Evolutionary conservation across 2,329 filamentous ascomycete species (phyloP).

Genomic region (Hysterium pulicare): DNA sequence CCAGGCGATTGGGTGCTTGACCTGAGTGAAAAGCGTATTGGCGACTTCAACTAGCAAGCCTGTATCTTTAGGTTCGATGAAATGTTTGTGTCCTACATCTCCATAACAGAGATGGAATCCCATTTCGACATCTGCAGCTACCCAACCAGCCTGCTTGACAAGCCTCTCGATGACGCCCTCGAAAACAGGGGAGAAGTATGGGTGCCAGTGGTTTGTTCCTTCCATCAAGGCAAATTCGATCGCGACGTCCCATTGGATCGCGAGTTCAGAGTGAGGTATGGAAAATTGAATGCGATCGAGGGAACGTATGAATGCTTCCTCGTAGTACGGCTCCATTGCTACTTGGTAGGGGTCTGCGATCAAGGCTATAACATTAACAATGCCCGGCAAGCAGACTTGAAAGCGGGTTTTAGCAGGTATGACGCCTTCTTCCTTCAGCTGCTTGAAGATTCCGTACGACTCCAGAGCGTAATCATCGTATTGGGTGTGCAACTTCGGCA

Average conservation of each 20-base stretch:
- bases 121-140: constrained; percentile 39
- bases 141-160: constrained; percentile 23
- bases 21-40: constrained; percentile 25
- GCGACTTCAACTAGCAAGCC: constrained; percentile 37
- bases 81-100: constrained; percentile 44
- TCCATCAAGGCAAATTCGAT: constrained; percentile 32
- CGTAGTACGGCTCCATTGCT: constrained; percentile 28
- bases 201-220: constrained; percentile 14
- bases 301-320: constrained; percentile 24
- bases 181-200: constrained; percentile 34
- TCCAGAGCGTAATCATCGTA: constrained; percentile 30
- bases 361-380: constrained; percentile 7
- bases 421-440: constrained; percentile 25
- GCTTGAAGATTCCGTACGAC: constrained; percentile 29
- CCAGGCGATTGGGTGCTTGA: constrained; percentile 35
- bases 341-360: constrained; percentile 22
- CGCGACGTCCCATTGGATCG: constrained; percentile 34
- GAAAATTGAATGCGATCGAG: constrained; percentile 23
- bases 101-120: constrained; percentile 51
- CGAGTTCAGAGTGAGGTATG: constrained; percentile 30
- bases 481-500: constrained; percentile 22
- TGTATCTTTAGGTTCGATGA: constrained; percentile 41
- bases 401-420: constrained; percentile 23
- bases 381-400: constrained; percentile 31
- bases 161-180: constrained; percentile 35